A percentile compares a stretch with the other conserved stretches of the same genome.
These are phyloP conservation scores for Blastobotrys terrestris DNA, from an alignment of 805 yeast genomes.

Conservation along the genomic window DNA sequence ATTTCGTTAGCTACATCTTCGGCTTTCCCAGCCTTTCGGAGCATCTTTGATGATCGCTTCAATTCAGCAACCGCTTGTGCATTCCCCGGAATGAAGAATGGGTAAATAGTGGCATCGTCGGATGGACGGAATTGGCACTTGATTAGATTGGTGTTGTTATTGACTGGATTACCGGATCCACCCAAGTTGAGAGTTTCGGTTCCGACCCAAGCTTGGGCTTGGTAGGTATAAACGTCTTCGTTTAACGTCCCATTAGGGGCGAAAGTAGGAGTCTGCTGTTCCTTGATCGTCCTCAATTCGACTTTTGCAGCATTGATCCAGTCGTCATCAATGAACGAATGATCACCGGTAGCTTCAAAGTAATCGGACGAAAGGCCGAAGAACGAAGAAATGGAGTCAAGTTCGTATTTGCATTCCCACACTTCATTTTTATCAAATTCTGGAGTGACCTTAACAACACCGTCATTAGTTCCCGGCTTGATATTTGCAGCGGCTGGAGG, in stretches of 20 bases:
- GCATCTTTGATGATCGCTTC: conserved; percentile 27
- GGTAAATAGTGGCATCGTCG: conserved; percentile 79
- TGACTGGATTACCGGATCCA: conserved; percentile 83
- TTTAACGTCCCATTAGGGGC: conserved; percentile 39
- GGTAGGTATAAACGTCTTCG: conserved; percentile 57
- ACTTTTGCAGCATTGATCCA: conserved; percentile 59
- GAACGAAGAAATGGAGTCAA: conserved; percentile 81
- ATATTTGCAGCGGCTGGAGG: conserved; percentile 53
- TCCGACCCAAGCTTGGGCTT: conserved; percentile 67
- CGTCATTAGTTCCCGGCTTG: conserved; percentile 34
- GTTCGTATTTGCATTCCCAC: conserved; percentile 86
- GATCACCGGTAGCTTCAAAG: conserved; percentile 28
- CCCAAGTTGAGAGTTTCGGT: conserved; percentile 73
- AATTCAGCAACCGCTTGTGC: conserved; percentile 69
- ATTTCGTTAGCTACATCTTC: conserved; percentile 1
- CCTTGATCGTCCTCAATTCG: conserved; percentile 45
- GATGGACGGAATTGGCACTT: conserved; percentile 84
- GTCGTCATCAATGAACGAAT: conserved; percentile 37
- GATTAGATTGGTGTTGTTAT: conserved; percentile 58
- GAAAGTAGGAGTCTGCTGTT: conserved; percentile 55
- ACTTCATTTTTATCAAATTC: conserved; percentile 65
- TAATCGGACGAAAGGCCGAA: conserved; percentile 70
- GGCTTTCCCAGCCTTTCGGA: conserved; percentile 17
- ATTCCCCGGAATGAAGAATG: conserved; percentile 80
- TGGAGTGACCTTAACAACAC: conserved; percentile 60